phyloP scores from a whole-genome alignment of 2,329 filamentous ascomycete species.

The Colletotrichum sp. region DNA sequence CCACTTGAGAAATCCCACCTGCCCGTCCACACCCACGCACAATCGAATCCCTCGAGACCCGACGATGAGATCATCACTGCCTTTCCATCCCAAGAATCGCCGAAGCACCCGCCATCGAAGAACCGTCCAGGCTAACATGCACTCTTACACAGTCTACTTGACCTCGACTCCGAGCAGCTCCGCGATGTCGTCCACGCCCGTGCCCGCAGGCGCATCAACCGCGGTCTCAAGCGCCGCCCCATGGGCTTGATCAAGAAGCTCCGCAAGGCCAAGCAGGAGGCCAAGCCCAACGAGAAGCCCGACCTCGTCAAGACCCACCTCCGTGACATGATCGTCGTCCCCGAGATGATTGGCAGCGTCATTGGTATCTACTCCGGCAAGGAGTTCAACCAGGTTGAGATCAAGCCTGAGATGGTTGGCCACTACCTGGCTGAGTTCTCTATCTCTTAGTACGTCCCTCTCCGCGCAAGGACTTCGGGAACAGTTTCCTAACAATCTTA shows the following conservation, averaged over 20 bases:
- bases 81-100: neutral
- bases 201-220: constrained; percentile 98
- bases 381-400: constrained; percentile 99
- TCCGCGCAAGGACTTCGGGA: neutral
- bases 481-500: constrained; percentile 52
- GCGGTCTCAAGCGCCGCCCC: constrained; percentile 98
- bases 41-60: neutral
- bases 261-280: constrained; percentile 98
- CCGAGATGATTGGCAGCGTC: constrained; percentile 99
- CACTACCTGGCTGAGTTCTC: constrained; percentile 99
- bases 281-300: constrained; percentile 99
- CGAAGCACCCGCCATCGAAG: neutral
- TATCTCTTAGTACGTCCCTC: constrained; percentile 90
- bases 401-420: constrained; percentile 99
- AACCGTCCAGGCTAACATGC: constrained; percentile 14
- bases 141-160: constrained; percentile 77
- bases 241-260: constrained; percentile 99
- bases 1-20: constrained; percentile 35
- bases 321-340: constrained; percentile 99
- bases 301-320: constrained; percentile 99
- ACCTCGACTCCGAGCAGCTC: constrained; percentile 98
- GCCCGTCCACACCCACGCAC: constrained; percentile 11
- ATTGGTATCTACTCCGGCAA: constrained; percentile 99
- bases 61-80: neutral
- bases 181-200: constrained; percentile 99